Evolutionary conservation across 805 yeast species (phyloP).

Genomic region (Kodamaea restingae): DNA sequence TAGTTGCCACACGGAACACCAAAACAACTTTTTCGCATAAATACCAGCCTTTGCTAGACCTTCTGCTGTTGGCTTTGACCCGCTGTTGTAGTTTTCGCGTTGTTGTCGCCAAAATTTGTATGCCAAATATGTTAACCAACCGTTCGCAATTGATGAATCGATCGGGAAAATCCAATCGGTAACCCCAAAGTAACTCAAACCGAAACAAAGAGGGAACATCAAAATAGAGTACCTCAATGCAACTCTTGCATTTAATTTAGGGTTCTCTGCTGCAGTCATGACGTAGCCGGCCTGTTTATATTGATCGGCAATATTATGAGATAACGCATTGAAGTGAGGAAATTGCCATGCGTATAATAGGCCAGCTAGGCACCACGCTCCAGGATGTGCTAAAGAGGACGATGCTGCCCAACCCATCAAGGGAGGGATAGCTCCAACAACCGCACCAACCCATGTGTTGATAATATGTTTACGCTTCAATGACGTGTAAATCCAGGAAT

Average conservation of each 20-base stretch:
- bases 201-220: conserved; percentile 92
- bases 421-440: conserved; percentile 99
- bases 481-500: conserved; percentile 89
- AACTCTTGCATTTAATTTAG: conserved; percentile 87
- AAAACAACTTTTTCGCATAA: conserved; percentile 80
- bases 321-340: conserved; percentile 92
- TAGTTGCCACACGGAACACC: conserved; percentile 92
- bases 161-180: conserved; percentile 76
- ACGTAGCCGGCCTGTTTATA: conserved; percentile 92
- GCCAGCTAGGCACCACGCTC: conserved; percentile 92
- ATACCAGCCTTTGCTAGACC: conserved; percentile 57
- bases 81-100: conserved; percentile 48
- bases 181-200: conserved; percentile 69
- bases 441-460: conserved; percentile 97
- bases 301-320: conserved; percentile 83
- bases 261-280: conserved; percentile 95
- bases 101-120: conserved; percentile 86
- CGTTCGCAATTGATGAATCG: conserved; percentile 81
- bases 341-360: conserved; percentile 96
- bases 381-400: conserved; percentile 74
- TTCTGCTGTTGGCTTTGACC: conserved; percentile 45
- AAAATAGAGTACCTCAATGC: conserved; percentile 84
- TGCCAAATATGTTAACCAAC: conserved; percentile 80
- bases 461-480: conserved; percentile 78
- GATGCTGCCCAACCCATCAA: conserved; percentile 98